Evolutionary conservation across 2,329 filamentous ascomycete genomes (phyloP), one percentile per base, ranked within the genome.

Genomic region (Gnomoniopsis smithogilvyi): DNA sequence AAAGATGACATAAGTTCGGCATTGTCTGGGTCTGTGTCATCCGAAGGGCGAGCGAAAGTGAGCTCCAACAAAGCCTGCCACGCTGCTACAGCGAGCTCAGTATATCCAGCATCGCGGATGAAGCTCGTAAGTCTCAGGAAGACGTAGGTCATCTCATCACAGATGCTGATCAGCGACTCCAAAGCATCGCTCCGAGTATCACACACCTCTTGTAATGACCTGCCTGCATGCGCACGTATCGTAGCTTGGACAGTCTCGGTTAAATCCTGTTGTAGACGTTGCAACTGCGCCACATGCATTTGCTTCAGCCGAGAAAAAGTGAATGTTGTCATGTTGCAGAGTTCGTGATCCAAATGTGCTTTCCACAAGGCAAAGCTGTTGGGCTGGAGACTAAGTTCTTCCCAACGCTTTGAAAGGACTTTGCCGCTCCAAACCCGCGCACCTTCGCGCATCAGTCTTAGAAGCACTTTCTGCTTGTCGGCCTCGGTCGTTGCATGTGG

Each of bases 21-120:
- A 17, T 33, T 2, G 12, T 24, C 19, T 19, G 51, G 19, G 7
- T 47, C 53, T 6, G 65, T 22, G 1, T 58, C 64, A 6, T 68
- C 57, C 3, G 66, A 54, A 2, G 89, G 86, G 3, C 78, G 78
- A 50, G 85, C 85, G 60, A 92, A 82, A 19, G 84, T 85, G 54
- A 89, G 78, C 68, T 97, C 94, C 0, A 97, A 73, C 1, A 90
- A 67, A 6, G 86, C 90, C 73, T 98, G 94, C 92, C 94, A 97
- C 6, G 89, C 80, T 11, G 88, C 91, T 3, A 90, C 77, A 1
- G 91, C 88, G 33, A 91, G 77, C 69, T 97, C 94, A 48, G 80
- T 77, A 68, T 89, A 96, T 0, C 94, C 94, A 49, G 89, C 80
- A 68, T 96, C 88, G 48, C 86, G 79, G 33, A 94, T 78, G 67